These are phyloP conservation scores for Cladosporium sp. DNA, from an alignment of 2,329 filamentous ascomycete species.

Conservation along the genomic window DNA sequence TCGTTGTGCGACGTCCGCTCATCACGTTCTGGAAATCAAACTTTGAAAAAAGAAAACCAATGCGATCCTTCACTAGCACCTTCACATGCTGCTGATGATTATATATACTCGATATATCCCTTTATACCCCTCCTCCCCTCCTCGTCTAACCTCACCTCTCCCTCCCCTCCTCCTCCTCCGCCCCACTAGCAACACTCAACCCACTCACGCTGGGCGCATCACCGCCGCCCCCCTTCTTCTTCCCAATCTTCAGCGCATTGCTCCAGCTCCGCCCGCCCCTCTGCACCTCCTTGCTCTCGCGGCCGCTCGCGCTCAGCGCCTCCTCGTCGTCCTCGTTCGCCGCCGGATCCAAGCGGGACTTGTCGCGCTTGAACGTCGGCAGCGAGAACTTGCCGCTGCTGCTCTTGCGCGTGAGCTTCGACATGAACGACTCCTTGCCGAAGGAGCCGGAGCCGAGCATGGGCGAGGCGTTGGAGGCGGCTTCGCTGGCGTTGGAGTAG, in stretches of 20 bases:
- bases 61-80: too few relatives aligned
- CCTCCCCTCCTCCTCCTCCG: conserved; percentile 18
- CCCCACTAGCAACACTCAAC: conserved; percentile 37
- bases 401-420: conserved; percentile 44
- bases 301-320: conserved; percentile 18
- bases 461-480: conserved; percentile 29
- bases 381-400: conserved; percentile 40
- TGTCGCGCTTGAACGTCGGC: conserved; percentile 33
- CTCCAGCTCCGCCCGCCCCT: conserved; percentile 36
- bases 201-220: conserved; percentile 38
- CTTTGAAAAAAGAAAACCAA: too few relatives aligned
- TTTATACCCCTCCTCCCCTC: too few relatives aligned
- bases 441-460: conserved; percentile 22
- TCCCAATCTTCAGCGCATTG: conserved; percentile 38
- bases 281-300: conserved; percentile 17
- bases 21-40: too few relatives aligned
- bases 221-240: conserved; percentile 23
- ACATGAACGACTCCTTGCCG: conserved; percentile 44
- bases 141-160: not conserved
- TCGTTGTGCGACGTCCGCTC: too few relatives aligned
- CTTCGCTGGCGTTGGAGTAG: conserved; percentile 36
- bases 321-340: conserved; percentile 34
- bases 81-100: too few relatives aligned
- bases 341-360: conserved; percentile 26
- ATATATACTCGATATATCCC: too few relatives aligned